Evolutionary conservation across 2,329 filamentous ascomycete genomes (phyloP).

Genomic region (Cercospora janseana): DNA sequence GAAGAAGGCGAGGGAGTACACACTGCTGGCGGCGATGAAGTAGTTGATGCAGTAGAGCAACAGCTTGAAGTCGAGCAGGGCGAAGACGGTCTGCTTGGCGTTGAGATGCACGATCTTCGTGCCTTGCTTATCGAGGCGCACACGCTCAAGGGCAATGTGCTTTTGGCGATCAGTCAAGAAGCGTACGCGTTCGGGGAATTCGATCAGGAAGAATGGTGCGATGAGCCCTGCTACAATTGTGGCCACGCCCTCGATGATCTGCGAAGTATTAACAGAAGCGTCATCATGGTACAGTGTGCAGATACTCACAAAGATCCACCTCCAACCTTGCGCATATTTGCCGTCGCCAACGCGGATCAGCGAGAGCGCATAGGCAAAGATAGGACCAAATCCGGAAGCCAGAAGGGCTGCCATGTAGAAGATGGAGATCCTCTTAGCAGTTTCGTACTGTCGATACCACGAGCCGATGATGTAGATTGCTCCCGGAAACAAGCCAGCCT

Average conservation of each 20-base stretch:
- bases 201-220: constrained; percentile 42
- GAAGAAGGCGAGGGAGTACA: constrained; percentile 76
- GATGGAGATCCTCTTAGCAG: constrained; percentile 39
- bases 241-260: constrained; percentile 43
- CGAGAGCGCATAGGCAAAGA: constrained; percentile 38
- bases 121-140: constrained; percentile 33
- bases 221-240: constrained; percentile 42
- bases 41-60: constrained; percentile 34
- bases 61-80: constrained; percentile 37
- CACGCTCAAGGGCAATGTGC: constrained; percentile 37
- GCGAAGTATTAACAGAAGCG: constrained; percentile 20
- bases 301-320: constrained; percentile 27
- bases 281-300: not conserved
- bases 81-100: constrained; percentile 28
- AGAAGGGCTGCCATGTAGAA: constrained; percentile 45
- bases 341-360: constrained; percentile 37
- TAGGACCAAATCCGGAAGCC: constrained; percentile 37
- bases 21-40: constrained; percentile 44
- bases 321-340: constrained; percentile 36
- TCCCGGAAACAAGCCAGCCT: constrained; percentile 52
- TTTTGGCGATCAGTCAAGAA: constrained; percentile 35
- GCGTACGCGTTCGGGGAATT: constrained; percentile 43
- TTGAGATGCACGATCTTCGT: constrained; percentile 32
- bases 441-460: constrained; percentile 31
- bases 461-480: constrained; percentile 35